These are phyloP conservation scores for Sphaerobolus stellatus DNA, from an alignment of 1,284 basidiomycete species.

Conservation along the genomic window DNA sequence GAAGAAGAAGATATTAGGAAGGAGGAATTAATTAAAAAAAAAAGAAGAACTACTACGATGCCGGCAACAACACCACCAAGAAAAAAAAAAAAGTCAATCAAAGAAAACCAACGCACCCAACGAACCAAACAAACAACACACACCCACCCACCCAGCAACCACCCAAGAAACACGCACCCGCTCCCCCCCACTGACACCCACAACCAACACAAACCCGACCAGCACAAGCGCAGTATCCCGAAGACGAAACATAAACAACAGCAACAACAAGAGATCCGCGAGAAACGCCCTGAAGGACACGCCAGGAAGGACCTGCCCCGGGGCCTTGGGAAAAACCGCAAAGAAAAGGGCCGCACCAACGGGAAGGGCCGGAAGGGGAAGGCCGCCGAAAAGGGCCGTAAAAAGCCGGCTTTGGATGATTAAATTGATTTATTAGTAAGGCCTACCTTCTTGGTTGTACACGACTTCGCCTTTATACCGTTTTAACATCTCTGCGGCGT, in stretches of 20 bases:
- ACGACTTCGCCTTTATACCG: conserved; percentile 80
- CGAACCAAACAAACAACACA: conserved; percentile 47
- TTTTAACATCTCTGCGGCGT: conserved; percentile 49
- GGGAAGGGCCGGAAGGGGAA: conserved; percentile 60
- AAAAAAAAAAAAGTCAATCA: too few species aligned
- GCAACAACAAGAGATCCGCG: conserved; percentile 46
- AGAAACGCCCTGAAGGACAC: conserved; percentile 44
- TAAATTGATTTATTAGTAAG: background rate
- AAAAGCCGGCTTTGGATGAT: too few species aligned
- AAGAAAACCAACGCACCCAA: conserved; percentile 58
- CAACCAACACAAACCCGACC: conserved; percentile 52
- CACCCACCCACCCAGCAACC: conserved; percentile 39
- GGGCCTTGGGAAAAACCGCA: conserved; percentile 50
- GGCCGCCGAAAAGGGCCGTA: conserved; percentile 45
- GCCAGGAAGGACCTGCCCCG: conserved; percentile 47
- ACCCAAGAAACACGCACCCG: conserved; percentile 61
- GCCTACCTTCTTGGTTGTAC: conserved; percentile 57
- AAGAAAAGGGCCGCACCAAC: conserved; percentile 54
- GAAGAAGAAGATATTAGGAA: too few species aligned
- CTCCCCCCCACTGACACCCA: conserved; percentile 60
- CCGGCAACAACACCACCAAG: too few species aligned
- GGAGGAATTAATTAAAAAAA: conserved; percentile 26
- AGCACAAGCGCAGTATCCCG: conserved; percentile 54
- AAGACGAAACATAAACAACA: conserved; percentile 60
- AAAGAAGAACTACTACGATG: conserved; percentile 38